phyloP scores from a whole-genome alignment of 83 land plant genomes.

The Isoetes engelmannii region DNA sequence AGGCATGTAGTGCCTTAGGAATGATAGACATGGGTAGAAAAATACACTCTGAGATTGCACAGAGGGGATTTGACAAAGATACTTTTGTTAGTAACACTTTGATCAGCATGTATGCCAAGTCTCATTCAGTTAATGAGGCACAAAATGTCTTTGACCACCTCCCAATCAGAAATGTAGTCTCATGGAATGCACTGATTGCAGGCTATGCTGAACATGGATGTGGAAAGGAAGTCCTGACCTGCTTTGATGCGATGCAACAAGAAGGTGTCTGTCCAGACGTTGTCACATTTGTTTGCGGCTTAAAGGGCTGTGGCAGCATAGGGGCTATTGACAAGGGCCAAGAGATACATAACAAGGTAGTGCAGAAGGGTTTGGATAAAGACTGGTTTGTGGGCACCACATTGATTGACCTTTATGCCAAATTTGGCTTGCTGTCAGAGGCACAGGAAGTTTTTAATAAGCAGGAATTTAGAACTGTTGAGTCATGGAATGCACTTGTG shows the following conservation, averaged over 20 bases:
- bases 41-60: neutral
- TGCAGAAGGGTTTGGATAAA: neutral
- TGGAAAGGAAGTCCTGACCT: neutral
- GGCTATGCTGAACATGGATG: constrained; percentile 1
- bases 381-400: neutral
- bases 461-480: neutral
- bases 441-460: neutral
- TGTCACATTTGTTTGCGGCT: neutral
- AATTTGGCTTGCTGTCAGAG: neutral
- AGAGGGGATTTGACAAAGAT: constrained; percentile 1
- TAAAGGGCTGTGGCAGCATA: neutral
- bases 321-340: neutral
- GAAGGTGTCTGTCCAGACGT: neutral
- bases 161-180: neutral
- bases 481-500: neutral
- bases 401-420: constrained; percentile 1
- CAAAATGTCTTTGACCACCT: neutral
- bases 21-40: neutral
- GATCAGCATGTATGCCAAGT: constrained; percentile 1
- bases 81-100: constrained; percentile 9
- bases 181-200: constrained; percentile 8
- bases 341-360: neutral
- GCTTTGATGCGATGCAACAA: constrained; percentile 4
- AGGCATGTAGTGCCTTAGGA: neutral
- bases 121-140: neutral